phyloP scores from a whole-genome alignment of 768 basidiomycete genomes.

The Daedaleopsis sinensis region DNA sequence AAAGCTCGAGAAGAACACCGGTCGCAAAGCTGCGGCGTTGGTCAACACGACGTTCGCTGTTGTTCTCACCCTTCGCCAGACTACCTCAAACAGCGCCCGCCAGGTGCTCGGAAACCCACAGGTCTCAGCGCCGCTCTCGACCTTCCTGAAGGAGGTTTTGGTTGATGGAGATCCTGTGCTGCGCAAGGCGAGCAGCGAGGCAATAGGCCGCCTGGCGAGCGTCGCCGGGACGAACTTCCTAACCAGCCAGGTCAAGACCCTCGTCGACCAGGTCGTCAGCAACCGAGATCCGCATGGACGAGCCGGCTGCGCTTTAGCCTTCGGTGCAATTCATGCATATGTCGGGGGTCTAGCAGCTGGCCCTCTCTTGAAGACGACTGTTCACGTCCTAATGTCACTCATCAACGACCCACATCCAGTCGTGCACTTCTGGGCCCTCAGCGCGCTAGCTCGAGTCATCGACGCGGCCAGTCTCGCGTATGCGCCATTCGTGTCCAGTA shows the following conservation, averaged over 20 bases:
- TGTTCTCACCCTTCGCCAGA: conserved; percentile 65
- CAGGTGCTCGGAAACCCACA: conserved; percentile 67
- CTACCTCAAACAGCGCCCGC: conserved; percentile 52
- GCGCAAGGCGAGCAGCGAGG: conserved; percentile 81
- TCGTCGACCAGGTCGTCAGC: conserved; percentile 92
- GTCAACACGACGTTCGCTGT: conserved; percentile 82
- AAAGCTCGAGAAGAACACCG: conserved; percentile 85
- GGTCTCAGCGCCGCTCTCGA: conserved; percentile 61
- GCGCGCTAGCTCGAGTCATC: conserved; percentile 83
- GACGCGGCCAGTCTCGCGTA: conserved; percentile 92
- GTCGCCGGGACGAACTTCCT: conserved; percentile 84
- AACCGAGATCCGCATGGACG: conserved; percentile 92
- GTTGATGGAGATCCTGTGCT: conserved; percentile 79
- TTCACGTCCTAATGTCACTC: conserved; percentile 93
- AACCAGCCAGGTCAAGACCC: conserved; percentile 82
- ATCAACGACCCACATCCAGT: conserved; percentile 95
- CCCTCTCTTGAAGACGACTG: conserved; percentile 91
- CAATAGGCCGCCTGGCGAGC: conserved; percentile 84
- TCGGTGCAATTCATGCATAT: conserved; percentile 88
- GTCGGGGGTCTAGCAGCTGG: conserved; percentile 96
- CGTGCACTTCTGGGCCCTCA: conserved; percentile 93
- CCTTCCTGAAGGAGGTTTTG: conserved; percentile 84
- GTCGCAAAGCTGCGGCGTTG: conserved; percentile 80
- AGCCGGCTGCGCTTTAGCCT: conserved; percentile 91
- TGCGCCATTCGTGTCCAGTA: conserved; percentile 84